Evolutionary conservation across 768 basidiomycete species (phyloP).

Genomic region (Goffeauzyma gilvescens): DNA sequence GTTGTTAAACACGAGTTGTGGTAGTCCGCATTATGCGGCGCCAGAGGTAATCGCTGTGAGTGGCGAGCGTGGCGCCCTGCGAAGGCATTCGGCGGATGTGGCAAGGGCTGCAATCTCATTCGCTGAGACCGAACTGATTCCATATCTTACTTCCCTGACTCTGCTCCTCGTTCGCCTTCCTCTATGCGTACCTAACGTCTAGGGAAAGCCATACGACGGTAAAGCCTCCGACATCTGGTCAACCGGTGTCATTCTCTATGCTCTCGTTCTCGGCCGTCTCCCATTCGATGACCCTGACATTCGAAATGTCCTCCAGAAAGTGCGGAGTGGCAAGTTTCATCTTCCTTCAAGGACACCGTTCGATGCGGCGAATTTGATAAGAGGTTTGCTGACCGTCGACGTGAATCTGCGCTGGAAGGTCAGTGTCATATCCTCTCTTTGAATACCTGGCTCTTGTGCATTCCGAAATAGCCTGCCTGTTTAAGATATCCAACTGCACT

Average conservation of each 20-base stretch:
- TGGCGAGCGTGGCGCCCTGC: neutral
- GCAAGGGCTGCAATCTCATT: too few species aligned
- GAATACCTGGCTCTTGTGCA: constrained; percentile 2
- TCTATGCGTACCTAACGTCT: neutral
- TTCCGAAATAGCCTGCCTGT: neutral
- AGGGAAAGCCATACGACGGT: constrained; percentile 67
- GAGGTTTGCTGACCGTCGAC: constrained; percentile 75
- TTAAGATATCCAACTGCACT: neutral
- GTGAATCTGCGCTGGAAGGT: constrained; percentile 63
- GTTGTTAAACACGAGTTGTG: constrained; percentile 83
- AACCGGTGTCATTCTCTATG: constrained; percentile 81
- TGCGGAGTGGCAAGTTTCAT: constrained; percentile 66
- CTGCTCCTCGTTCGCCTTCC: neutral
- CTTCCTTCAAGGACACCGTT: constrained; percentile 58
- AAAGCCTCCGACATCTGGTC: constrained; percentile 91
- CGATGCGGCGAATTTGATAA: constrained; percentile 61
- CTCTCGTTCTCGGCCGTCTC: constrained; percentile 69
- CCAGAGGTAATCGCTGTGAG: constrained; percentile 73
- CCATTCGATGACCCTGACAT: constrained; percentile 83
- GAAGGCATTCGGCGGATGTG: too few species aligned
- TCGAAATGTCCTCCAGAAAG: constrained; percentile 51
- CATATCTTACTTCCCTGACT: neutral
- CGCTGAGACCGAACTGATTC: too few species aligned
- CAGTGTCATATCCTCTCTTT: constrained; percentile 23
- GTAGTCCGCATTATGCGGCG: constrained; percentile 88